These are phyloP conservation scores for Coemansia pectinata DNA, from an alignment of 192 early-diverging fungal species.

Conservation along the genomic window DNA sequence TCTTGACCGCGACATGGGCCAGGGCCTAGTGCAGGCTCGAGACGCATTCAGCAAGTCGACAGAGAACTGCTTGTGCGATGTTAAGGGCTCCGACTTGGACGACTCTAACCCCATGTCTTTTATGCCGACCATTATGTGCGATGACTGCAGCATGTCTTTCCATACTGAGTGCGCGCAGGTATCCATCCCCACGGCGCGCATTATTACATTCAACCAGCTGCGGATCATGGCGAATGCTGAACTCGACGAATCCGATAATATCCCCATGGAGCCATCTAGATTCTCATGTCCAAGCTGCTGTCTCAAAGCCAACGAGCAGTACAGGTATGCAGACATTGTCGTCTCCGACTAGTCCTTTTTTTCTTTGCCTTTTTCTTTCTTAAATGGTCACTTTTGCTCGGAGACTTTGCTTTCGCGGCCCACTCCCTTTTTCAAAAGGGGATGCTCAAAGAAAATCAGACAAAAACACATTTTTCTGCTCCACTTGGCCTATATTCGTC, in stretches of 20 bases:
- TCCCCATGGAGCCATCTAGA: constrained; percentile 15
- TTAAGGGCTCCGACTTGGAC: constrained; percentile 18
- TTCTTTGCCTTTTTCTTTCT: background rate
- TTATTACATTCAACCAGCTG: constrained; percentile 39
- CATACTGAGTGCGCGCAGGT: constrained; percentile 63
- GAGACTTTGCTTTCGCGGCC: too few relatives aligned
- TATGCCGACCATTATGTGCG: constrained; percentile 62
- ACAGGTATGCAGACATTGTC: constrained; percentile 46
- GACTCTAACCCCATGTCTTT: background rate
- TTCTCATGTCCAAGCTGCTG: constrained; percentile 50
- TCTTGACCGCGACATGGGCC: constrained; percentile 11
- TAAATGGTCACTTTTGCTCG: background rate
- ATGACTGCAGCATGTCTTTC: constrained; percentile 63
- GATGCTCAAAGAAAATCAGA: too few relatives aligned
- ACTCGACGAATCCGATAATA: constrained; percentile 17
- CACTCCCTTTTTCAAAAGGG: too few relatives aligned
- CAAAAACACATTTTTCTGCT: too few relatives aligned
- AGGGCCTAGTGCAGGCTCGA: constrained; percentile 20
- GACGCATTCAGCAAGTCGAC: constrained; percentile 20
- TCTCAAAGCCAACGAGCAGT: constrained; percentile 13
- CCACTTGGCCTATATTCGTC: too few relatives aligned
- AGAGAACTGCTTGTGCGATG: constrained; percentile 50
- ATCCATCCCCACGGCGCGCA: constrained; percentile 22
- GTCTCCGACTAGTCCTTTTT: constrained; percentile 10
- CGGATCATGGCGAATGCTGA: constrained; percentile 22